Percentiles rank a stretch among this genome's conserved stretches.
These are phyloP conservation scores for Arctium minus DNA, from an alignment of 129 eudicot species.

Conservation along the genomic window DNA sequence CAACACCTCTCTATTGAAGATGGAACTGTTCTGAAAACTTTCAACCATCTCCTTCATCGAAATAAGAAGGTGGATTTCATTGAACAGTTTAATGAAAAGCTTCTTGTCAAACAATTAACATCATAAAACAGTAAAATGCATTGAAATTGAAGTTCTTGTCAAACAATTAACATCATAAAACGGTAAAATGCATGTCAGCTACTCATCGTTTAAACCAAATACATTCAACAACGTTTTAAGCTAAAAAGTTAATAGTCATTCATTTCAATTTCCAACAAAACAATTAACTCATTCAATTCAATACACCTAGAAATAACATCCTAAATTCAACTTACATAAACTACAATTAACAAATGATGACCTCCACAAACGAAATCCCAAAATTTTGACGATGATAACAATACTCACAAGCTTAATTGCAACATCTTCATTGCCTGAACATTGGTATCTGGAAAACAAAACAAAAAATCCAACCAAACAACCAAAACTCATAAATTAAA, in stretches of 20 bases:
- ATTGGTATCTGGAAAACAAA: conserved; percentile 65
- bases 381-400: background rate
- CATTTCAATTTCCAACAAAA: background rate
- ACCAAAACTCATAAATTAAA: background rate
- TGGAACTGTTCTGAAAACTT: conserved; percentile 89
- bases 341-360: conserved; percentile 7
- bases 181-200: background rate
- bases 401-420: conserved; percentile 92
- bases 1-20: conserved; percentile 90
- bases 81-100: conserved; percentile 97
- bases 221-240: background rate
- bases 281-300: background rate
- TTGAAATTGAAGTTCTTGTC: no score
- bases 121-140: no score
- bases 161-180: background rate
- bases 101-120: conserved; percentile 75
- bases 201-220: background rate
- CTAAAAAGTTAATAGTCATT: background rate
- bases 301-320: conserved; percentile 11
- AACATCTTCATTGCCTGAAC: conserved; percentile 92
- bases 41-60: conserved; percentile 85
- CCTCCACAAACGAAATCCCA: background rate
- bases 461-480: background rate
- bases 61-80: conserved; percentile 94
- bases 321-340: conserved; percentile 2